These are phyloP conservation scores for Erigeron canadensis DNA, from an alignment of 129 eudicot species.

Conservation along the genomic window DNA sequence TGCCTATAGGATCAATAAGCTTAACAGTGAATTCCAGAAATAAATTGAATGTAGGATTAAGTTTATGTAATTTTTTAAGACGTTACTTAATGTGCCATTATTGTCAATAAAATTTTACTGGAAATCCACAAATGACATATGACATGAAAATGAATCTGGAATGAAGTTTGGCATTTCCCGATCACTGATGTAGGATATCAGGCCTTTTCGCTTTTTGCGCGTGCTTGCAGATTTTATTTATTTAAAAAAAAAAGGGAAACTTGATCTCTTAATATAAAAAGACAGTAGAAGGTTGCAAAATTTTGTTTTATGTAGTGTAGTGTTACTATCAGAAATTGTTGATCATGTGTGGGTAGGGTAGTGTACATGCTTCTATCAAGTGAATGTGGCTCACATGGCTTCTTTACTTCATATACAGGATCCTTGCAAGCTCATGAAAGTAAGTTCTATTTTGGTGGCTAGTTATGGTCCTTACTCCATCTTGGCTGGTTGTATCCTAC, in stretches of 20 bases:
- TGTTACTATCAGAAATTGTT: slow-evolving; percentile 28
- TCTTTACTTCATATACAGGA: slow-evolving; percentile 21
- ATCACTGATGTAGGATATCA: not conserved
- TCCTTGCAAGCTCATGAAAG: slow-evolving; percentile 27
- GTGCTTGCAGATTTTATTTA: not conserved
- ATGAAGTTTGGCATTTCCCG: not conserved
- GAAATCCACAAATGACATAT: not conserved
- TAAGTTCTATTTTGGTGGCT: slow-evolving; percentile 25
- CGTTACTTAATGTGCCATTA: not conserved
- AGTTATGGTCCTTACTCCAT: slow-evolving; percentile 34
- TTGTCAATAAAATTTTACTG: not conserved
- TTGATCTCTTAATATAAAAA: slow-evolving; percentile 6
- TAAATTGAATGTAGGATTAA: not conserved
- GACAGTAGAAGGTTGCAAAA: not conserved
- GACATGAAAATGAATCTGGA: not conserved
- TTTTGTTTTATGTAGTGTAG: slow-evolving; percentile 29
- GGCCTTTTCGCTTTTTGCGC: not conserved
- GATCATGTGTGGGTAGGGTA: slow-evolving; percentile 35
- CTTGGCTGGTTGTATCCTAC: not conserved
- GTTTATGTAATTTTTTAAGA: not conserved
- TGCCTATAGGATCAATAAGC: slow-evolving; percentile 2
- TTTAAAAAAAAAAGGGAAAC: not conserved
- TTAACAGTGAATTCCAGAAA: not conserved
- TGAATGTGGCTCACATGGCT: slow-evolving; percentile 45
- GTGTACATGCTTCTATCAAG: slow-evolving; percentile 15